These are phyloP conservation scores for Grigorovia yakushimaensis DNA, from an alignment of 805 yeast genomes.

Conservation along the genomic window DNA sequence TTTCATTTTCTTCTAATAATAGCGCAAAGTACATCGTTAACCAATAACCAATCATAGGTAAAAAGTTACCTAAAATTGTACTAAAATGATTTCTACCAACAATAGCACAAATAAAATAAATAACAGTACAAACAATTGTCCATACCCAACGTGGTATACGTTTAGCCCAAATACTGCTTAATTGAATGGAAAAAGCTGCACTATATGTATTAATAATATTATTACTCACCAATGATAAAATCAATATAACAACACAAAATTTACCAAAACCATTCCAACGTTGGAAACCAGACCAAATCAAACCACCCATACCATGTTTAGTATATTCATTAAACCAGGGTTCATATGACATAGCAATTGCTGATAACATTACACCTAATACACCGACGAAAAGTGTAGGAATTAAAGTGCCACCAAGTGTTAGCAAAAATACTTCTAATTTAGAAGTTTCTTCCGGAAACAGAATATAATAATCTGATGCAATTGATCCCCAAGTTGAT, in stretches of 20 bases:
- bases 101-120: slow-evolving; percentile 61
- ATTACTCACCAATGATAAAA: slow-evolving; percentile 70
- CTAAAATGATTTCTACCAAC: slow-evolving; percentile 69
- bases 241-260: slow-evolving; percentile 58
- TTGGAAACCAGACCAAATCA: slow-evolving; percentile 51
- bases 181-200: slow-evolving; percentile 69
- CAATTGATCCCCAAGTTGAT: slow-evolving; percentile 82
- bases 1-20: slow-evolving; percentile 58
- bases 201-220: slow-evolving; percentile 75
- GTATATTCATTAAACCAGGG: slow-evolving; percentile 52
- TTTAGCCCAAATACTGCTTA: slow-evolving; percentile 45
- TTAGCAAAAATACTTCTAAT: slow-evolving; percentile 43
- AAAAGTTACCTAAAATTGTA: slow-evolving; percentile 63
- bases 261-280: slow-evolving; percentile 74
- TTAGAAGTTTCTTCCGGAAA: slow-evolving; percentile 66
- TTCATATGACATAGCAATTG: slow-evolving; percentile 47
- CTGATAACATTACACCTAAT: slow-evolving; percentile 60
- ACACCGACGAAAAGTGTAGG: slow-evolving; percentile 74
- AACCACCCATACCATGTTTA: slow-evolving; percentile 63
- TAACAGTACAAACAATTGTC: slow-evolving; percentile 50
- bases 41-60: slow-evolving; percentile 93
- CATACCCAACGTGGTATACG: slow-evolving; percentile 71
- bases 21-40: slow-evolving; percentile 69
- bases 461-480: slow-evolving; percentile 74
- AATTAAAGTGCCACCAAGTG: slow-evolving; percentile 54